These are phyloP conservation scores for Apiospora pterosperma DNA, from an alignment of 2,329 filamentous ascomycete genomes.

Conservation along the genomic window DNA sequence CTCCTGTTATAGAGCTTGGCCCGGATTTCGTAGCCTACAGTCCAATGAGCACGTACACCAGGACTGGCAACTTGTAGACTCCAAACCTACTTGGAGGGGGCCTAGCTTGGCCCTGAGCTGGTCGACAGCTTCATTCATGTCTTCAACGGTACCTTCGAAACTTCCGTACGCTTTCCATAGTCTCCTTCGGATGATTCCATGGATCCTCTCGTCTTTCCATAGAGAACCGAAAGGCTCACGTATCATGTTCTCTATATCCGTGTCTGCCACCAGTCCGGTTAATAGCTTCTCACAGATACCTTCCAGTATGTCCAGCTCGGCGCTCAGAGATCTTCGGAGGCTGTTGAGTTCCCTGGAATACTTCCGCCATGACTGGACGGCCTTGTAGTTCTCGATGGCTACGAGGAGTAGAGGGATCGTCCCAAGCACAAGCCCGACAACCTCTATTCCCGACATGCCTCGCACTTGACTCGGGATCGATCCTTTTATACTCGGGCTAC, in stretches of 20 bases:
- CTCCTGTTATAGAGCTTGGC: neutral
- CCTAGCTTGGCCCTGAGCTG: neutral
- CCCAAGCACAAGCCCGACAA: conserved; percentile 20
- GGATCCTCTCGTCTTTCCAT: neutral
- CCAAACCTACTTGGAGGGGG: neutral
- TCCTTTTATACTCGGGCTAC: neutral
- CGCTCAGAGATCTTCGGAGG: conserved; percentile 19
- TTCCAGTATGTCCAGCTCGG: conserved; percentile 21
- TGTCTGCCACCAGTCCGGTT: neutral
- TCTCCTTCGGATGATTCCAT: neutral
- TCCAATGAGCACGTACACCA: neutral
- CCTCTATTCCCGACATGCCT: conserved; percentile 20
- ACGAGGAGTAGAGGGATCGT: conserved; percentile 18
- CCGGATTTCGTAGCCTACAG: neutral
- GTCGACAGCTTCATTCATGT: neutral
- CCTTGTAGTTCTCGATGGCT: conserved; percentile 16
- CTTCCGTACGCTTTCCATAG: neutral
- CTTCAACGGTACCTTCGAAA: neutral
- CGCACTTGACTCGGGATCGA: neutral
- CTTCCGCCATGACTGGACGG: conserved; percentile 11
- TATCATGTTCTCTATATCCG: neutral
- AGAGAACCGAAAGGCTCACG: neutral
- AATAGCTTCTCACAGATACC: conserved; percentile 28
- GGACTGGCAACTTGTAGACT: no score
- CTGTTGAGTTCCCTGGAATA: conserved; percentile 18